A percentile compares a stretch with the other conserved stretches of the same genome.
These are phyloP conservation scores for Stereum hirsutum DNA, from an alignment of 1,284 basidiomycete species.

Conservation along the genomic window DNA sequence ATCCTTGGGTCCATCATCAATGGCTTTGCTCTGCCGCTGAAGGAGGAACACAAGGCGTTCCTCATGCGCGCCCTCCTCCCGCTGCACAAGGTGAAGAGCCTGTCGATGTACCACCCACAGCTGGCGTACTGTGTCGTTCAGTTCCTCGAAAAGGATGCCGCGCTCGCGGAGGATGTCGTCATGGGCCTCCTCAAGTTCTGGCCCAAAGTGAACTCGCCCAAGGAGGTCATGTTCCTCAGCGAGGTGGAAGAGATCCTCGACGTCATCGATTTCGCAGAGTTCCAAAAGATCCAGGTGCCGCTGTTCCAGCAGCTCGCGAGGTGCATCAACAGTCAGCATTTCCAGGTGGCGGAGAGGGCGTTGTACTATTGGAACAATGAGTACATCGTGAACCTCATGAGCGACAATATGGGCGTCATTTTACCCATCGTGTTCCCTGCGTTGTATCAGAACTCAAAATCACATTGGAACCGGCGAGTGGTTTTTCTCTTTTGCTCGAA, in stretches of 20 bases:
- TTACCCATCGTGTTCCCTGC: slow-evolving; percentile 98
- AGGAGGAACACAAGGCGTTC: slow-evolving; percentile 99
- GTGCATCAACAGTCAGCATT: slow-evolving; percentile 99
- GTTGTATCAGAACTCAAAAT: slow-evolving; percentile 92
- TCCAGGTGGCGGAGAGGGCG: slow-evolving; percentile 95
- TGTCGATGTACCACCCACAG: slow-evolving; percentile 97
- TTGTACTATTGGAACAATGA: slow-evolving; percentile 99
- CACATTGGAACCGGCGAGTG: slow-evolving; percentile 96
- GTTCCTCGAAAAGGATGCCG: slow-evolving; percentile 95
- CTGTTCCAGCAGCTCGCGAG: slow-evolving; percentile 93
- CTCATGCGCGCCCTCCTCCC: slow-evolving; percentile 94
- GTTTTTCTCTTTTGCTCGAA: slow-evolving; percentile 1
- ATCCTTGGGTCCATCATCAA: slow-evolving; percentile 99
- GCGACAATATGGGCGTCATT: slow-evolving; percentile 86
- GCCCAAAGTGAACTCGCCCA: slow-evolving; percentile 99
- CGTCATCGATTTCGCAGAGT: slow-evolving; percentile 95
- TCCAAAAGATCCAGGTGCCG: slow-evolving; percentile 92
- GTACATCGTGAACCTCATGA: slow-evolving; percentile 99
- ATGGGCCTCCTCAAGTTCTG: slow-evolving; percentile 93
- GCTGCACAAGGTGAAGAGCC: slow-evolving; percentile 94
- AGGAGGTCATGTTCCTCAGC: slow-evolving; percentile 99
- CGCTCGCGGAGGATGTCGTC: slow-evolving; percentile 92
- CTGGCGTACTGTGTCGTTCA: slow-evolving; percentile 99
- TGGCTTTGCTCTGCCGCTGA: slow-evolving; percentile 95
- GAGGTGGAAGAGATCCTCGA: slow-evolving; percentile 99